A percentile compares a stretch with the other conserved stretches of the same genome.
These are phyloP conservation scores for Nemania serpens DNA, from an alignment of 2,329 filamentous ascomycete genomes.

Conservation along the genomic window DNA sequence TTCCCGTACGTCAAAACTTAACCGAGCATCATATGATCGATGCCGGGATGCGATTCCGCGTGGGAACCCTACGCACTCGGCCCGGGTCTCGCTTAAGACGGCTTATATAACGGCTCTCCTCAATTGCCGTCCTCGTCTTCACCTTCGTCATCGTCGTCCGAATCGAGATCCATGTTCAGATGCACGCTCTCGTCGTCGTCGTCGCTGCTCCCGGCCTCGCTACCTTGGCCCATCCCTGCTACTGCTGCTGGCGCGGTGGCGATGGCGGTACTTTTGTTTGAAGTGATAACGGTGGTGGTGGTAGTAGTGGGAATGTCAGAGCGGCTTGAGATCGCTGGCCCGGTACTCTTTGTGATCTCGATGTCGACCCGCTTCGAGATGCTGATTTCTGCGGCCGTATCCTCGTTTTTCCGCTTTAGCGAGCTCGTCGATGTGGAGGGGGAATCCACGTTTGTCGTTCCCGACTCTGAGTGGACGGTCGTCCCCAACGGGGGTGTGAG, in stretches of 20 bases:
- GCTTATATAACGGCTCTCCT: neutral
- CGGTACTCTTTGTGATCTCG: conserved; percentile 34
- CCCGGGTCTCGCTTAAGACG: too few relatives aligned
- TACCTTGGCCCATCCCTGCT: conserved; percentile 41
- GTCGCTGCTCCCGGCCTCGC: conserved; percentile 51
- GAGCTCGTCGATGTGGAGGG: conserved; percentile 27
- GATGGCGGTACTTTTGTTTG: neutral
- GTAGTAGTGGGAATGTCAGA: neutral
- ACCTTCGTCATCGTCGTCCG: conserved; percentile 45
- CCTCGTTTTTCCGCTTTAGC: conserved; percentile 52
- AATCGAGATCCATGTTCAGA: conserved; percentile 63
- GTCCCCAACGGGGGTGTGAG: conserved; percentile 33
- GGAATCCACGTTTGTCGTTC: conserved; percentile 18
- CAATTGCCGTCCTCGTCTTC: conserved; percentile 45
- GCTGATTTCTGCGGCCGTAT: conserved; percentile 39
- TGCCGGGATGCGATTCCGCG: conserved; percentile 8
- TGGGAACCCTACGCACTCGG: too few relatives aligned
- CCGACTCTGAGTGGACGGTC: conserved; percentile 29
- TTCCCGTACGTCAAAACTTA: neutral
- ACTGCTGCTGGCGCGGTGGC: neutral
- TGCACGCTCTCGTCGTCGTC: conserved; percentile 57
- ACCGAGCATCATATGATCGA: neutral
- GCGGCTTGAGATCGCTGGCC: conserved; percentile 8
- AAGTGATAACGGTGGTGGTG: neutral
- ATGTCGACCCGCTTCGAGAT: conserved; percentile 47